Percentiles rank a stretch among this genome's conserved stretches.
Conservation (phyloP, 192 early-diverging fungal species). For the Podila epigama region DNA sequence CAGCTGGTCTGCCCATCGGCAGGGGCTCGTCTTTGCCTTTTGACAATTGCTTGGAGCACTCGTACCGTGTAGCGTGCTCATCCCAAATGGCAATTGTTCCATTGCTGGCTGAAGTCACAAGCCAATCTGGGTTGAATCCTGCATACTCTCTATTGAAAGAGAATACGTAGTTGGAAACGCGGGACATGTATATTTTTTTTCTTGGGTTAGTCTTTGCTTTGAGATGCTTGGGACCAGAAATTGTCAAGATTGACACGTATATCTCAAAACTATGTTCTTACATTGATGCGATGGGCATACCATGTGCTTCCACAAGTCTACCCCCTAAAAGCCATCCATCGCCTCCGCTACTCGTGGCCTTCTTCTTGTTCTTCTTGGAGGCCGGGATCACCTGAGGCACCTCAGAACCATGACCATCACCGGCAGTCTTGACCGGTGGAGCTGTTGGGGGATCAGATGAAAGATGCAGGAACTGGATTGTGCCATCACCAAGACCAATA, state of each 20-base stretch:
- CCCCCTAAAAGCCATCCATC: conserved; percentile 30
- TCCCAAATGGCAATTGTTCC: conserved; percentile 43
- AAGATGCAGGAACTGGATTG: conserved; percentile 49
- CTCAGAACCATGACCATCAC: background rate
- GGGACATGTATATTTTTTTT: too few species aligned
- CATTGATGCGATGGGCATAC: conserved; percentile 26
- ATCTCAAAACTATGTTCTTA: too few species aligned
- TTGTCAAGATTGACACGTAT: too few species aligned
- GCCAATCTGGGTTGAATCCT: conserved; percentile 34
- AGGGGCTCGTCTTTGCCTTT: background rate
- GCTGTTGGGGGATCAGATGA: conserved; percentile 25
- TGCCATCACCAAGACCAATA: conserved; percentile 55
- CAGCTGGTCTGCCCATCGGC: conserved; percentile 15
- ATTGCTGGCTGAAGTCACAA: conserved; percentile 27
- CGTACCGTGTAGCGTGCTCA: conserved; percentile 18
- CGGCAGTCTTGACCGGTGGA: background rate
- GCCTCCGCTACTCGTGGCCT: conserved; percentile 6
- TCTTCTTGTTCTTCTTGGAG: conserved; percentile 37
- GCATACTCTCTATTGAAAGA: conserved; percentile 29
- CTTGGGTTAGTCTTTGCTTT: too few species aligned
- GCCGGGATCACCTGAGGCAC: background rate
- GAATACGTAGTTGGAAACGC: background rate
- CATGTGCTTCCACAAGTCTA: conserved; percentile 20
- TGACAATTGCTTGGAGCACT: conserved; percentile 1
- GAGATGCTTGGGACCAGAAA: too few species aligned